These are phyloP conservation scores for Arctostaphylos glauca DNA, from an alignment of 148 eudicot genomes.

Conservation along the genomic window DNA sequence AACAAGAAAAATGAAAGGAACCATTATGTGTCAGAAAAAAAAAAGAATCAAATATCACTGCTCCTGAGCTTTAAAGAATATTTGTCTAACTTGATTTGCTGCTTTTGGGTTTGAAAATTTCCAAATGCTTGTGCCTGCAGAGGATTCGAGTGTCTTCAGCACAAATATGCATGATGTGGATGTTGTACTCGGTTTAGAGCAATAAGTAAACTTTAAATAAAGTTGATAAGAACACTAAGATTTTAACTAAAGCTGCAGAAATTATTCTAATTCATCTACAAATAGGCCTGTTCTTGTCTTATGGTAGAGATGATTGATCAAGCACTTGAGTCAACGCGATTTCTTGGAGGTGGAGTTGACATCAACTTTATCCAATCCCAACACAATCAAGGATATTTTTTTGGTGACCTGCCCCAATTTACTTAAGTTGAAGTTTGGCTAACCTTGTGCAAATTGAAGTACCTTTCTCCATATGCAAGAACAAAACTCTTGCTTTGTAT, in stretches of 20 bases:
- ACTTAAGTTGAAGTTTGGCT: not conserved
- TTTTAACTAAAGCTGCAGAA: not conserved
- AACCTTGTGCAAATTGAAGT: not conserved
- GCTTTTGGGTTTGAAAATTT: not conserved
- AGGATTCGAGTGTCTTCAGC: not conserved
- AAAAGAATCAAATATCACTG: not conserved
- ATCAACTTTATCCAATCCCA: not conserved
- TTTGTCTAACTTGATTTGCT: not conserved
- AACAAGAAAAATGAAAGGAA: not conserved
- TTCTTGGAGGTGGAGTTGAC: not conserved
- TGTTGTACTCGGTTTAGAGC: not conserved
- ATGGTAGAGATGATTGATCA: not conserved
- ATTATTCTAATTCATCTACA: not conserved
- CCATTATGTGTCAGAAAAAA: not conserved
- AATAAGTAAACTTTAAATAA: not conserved
- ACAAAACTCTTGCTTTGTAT: not conserved
- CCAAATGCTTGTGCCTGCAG: not conserved
- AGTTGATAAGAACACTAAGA: not conserved
- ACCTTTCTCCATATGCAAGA: not conserved
- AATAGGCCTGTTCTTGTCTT: not conserved
- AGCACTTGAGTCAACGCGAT: not conserved
- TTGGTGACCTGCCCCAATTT: not conserved
- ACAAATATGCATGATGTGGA: not conserved
- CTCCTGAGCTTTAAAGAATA: not conserved
- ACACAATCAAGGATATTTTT: not conserved